A percentile compares a stretch with the other conserved stretches of the same genome.
Conservation (phyloP, 192 early-diverging fungal species). For the Backusella psychrophila region DNA sequence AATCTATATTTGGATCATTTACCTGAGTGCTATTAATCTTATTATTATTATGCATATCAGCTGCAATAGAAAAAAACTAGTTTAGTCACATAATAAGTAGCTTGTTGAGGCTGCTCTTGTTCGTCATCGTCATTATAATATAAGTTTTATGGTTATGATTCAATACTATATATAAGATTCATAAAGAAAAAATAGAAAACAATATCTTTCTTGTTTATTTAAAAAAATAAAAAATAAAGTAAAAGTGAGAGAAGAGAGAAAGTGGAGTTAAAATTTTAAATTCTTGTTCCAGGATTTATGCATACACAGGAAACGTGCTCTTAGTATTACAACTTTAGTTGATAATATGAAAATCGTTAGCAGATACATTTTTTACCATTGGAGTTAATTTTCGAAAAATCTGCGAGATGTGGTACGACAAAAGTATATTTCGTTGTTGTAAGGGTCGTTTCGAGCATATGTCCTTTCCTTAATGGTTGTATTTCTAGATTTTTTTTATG, state of each 20-base stretch:
- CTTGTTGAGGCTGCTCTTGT: no score
- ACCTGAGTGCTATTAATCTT: not conserved
- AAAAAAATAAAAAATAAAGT: not conserved
- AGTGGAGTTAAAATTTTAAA: not conserved
- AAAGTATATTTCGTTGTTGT: not conserved
- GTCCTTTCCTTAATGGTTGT: not conserved
- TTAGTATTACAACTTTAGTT: not conserved
- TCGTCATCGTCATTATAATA: no score
- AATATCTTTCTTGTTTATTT: no score
- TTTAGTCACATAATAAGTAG: not conserved
- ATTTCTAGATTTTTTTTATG: not conserved
- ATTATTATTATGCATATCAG: not conserved
- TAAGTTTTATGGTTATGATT: not conserved
- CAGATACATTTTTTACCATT: not conserved
- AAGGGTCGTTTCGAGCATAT: not conserved
- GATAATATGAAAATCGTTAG: not conserved
- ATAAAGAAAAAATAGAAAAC: not conserved
- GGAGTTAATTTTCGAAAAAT: not conserved
- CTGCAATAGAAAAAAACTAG: not conserved
- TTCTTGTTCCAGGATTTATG: not conserved
- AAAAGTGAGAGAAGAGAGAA: not conserved
- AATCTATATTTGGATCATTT: not conserved
- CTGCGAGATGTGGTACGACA: not conserved
- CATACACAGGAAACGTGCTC: not conserved
- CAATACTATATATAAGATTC: not conserved